Base-by-base conservation (phyloP, 768 basidiomycete genomes). In the Pulveroboletus frians region DNA sequence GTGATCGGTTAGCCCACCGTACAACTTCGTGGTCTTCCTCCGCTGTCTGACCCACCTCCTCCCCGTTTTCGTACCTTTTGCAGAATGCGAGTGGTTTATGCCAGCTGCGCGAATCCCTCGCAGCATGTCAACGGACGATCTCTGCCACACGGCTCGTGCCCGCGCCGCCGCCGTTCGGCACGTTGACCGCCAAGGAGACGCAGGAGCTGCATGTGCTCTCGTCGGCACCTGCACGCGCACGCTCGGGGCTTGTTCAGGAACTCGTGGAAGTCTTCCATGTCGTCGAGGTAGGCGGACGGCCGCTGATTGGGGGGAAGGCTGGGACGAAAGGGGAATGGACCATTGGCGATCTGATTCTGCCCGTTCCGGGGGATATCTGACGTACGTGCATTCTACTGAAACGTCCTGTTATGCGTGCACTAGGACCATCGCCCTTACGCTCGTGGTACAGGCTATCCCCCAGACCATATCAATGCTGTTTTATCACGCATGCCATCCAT, bases 401-500 rank as follows among this genome's bases (percentile, higher is more conserved):
- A 26, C 2, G 14, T 39, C 14, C 10, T 18, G 14, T 21, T 26
- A n/a, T 3, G n/a, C 3, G n/a, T n/a, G 2, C 5, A 1, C 4
- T 18, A 7, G 17, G 31, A n/a, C 11, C 17, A 7, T 45, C 11
- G 31, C 36, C 9, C 44, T 35, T 43, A 39, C 32, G 21, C 9
- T 43, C 18, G 3, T 20, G 27, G 9, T 27, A 17, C 51, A 88
- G 84, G 88, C 46, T 90, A 89, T 62, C 86, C 88, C 1, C 85
- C 88, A 32, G 85, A 89, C 54, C 87, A 92, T 51, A 88, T 90
- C 70, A 91, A 92, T 61, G 88, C 89, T 3, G 88, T 89, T 17
- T 89, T 17, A 71, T 92, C 43, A 87, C 85, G 1, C 83, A 88
- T 49, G 81, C 88, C 1, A 73, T 92, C 10, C 90, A 91, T 66